A percentile compares a stretch with the other conserved stretches of the same genome.
Conservation (phyloP, 2,329 filamentous ascomycete genomes). For the Neurospora crassa region DNA sequence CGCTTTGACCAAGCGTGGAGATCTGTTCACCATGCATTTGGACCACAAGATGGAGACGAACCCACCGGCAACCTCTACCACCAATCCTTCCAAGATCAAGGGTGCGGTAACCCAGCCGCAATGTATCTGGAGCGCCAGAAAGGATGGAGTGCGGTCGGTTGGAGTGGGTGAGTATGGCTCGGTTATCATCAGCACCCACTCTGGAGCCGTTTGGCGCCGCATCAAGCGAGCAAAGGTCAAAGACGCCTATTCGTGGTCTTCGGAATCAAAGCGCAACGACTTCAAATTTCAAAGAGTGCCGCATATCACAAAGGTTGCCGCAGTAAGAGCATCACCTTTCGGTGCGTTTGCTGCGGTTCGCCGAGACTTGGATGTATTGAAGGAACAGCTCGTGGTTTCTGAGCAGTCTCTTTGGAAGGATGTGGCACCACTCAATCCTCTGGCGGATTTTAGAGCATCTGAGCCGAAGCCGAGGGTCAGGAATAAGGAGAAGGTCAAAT, state of each 20-base stretch:
- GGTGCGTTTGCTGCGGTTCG: slow-evolving; percentile 84
- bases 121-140: slow-evolving; percentile 81
- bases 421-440: slow-evolving; percentile 57
- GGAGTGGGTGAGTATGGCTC: slow-evolving; percentile 87
- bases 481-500: slow-evolving; percentile 31
- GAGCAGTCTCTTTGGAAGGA: slow-evolving; percentile 66
- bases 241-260: slow-evolving; percentile 40
- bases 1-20: slow-evolving; percentile 72
- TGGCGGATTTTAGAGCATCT: slow-evolving; percentile 47
- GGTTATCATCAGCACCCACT: slow-evolving; percentile 86
- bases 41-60: slow-evolving; percentile 56
- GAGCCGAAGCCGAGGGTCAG: slow-evolving; percentile 24
- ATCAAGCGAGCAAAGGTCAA: slow-evolving; percentile 77
- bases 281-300: slow-evolving; percentile 93
- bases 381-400: slow-evolving; percentile 56
- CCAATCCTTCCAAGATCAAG: slow-evolving; percentile 84
- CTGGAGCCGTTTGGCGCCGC: slow-evolving; percentile 86
- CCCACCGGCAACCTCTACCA: slow-evolving; percentile 62
- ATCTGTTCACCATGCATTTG: slow-evolving; percentile 78
- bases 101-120: slow-evolving; percentile 69
- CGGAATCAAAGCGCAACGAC: slow-evolving; percentile 63
- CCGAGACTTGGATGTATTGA: slow-evolving; percentile 74
- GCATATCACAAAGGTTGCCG: slow-evolving; percentile 73
- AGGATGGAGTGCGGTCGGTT: slow-evolving; percentile 78
- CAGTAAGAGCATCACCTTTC: slow-evolving; percentile 78